Base-by-base conservation (phyloP, 2,329 filamentous ascomycete species). In the Rhexocercosporidium sp. region DNA sequence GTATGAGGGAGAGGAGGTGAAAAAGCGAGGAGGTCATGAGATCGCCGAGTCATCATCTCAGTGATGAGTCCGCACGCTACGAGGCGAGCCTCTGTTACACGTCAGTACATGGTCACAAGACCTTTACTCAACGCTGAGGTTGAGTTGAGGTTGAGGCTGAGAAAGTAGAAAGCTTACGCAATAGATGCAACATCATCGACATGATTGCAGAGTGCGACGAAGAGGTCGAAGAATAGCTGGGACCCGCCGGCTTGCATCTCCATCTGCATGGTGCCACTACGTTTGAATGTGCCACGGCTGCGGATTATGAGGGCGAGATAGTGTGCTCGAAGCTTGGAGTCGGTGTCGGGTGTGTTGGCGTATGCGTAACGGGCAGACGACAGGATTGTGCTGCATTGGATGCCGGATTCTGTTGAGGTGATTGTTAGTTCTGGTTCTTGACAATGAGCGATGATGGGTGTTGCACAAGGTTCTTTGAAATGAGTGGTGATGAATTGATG, bases 261-360 rank as follows among this genome's bases (percentile, higher is more conserved):
- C 73, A 92, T 88, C 81, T 97, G 94, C 94, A 97, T 97, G 3
- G 94, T 97, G 64, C 94, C 93, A 79, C 93, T 97, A 64, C 93
- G 86, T 84, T 97, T 97, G 81, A 97, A 97, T 1, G 93, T 97
- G 76, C 88, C 87, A 72, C 94, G 88, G 74, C 91, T 93, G 71
- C 94, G 90, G 77, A 97, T 96, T 80, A 97, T 97, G 76, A 97
- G 88, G 20, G 94, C 93, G 44, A 97, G 88, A 75, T 97, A 97
- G 80, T 97, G 94, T 27, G 93, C 93, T 67, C 94, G 87, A 63
- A 97, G 85, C 80, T 94, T 94, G n/a, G 92, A 95, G 82, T 97
- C 94, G 25, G 85, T 92, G 77, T 97, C 93, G 3, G 94, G 93
- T 0, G 94, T 97, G 80, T 97, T 88, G 74, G 88, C 88, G 78